Base-by-base conservation (phyloP, 139 green algal species). In the Pleodorina starrii region DNA sequence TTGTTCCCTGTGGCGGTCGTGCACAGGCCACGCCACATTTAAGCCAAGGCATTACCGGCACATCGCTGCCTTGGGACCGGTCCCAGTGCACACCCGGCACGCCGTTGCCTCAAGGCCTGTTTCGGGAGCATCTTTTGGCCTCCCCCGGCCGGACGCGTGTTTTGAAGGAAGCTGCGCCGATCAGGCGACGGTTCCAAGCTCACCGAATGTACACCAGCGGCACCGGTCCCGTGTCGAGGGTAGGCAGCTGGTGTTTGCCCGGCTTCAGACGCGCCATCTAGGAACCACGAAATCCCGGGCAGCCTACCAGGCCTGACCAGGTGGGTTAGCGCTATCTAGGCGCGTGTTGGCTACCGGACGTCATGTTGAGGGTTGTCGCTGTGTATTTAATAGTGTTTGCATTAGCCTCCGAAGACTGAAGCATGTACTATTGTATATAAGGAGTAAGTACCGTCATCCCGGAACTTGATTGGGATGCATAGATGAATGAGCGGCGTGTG, bases 151-250 rank as follows among this genome's bases (percentile, higher is more conserved):
- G n/a, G n/a, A n/a, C n/a, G n/a, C n/a, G n/a, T n/a, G n/a, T n/a
- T n/a, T n/a, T n/a, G n/a, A n/a, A n/a, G n/a, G n/a, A n/a, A n/a
- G n/a, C n/a, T n/a, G n/a, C n/a, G n/a, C n/a, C n/a, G n/a, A n/a
- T n/a, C n/a, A n/a, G n/a, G n/a, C n/a, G n/a, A n/a, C n/a, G n/a
- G n/a, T n/a, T n/a, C n/a, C 0, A 71, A 54, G 25, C 78, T 59
- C 0, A 93, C 94, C 94, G 91, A 83, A 96, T 94, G 16, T 81
- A 75, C 14, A 79, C 32, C 17, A 97, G 81, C 0, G 91, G 89
- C 16, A 97, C 43, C 1, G 93, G 90, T 0, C 92, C 94, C 27
- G 91, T 91, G 46, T 96, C 93, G 2, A 96, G 90, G 6, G 85
- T 4, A 0, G 93, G 94, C 35, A 94, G 83, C 44, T 89, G 84